Conservation (phyloP, 768 basidiomycete genomes). For the Mrakia gelida region DNA sequence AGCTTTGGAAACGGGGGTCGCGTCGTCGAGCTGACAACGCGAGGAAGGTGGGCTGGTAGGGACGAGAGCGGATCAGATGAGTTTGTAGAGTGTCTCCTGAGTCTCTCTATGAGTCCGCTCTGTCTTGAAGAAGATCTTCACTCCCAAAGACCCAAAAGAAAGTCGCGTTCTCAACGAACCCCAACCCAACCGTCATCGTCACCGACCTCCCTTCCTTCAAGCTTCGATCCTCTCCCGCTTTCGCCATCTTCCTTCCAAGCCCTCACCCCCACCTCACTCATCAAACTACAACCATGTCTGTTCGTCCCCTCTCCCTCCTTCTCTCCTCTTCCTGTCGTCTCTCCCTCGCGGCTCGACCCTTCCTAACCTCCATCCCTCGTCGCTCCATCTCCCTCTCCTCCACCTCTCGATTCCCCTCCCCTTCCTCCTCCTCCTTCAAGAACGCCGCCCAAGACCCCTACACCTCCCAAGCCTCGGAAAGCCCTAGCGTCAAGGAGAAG, state of each 20-base stretch:
- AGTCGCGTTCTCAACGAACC: background rate
- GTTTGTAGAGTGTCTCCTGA: too few species aligned
- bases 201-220: background rate
- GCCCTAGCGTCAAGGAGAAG: slow-evolving; percentile 16
- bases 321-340: background rate
- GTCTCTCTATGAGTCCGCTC: too few species aligned
- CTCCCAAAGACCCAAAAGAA: too few species aligned
- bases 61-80: too few species aligned
- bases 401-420: background rate
- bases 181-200: background rate
- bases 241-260: background rate
- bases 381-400: background rate
- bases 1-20: too few species aligned
- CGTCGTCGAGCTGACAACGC: too few species aligned
- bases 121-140: too few species aligned
- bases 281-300: slow-evolving; percentile 1
- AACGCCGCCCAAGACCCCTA: slow-evolving; percentile 22
- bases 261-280: background rate
- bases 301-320: slow-evolving; percentile 1
- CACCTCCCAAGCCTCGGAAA: slow-evolving; percentile 4
- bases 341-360: background rate
- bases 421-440: background rate
- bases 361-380: background rate
- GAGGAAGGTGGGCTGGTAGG: too few species aligned
- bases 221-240: background rate